These are phyloP conservation scores for Ramularia endophylla DNA, from an alignment of 2,329 filamentous ascomycete genomes.

Conservation along the genomic window DNA sequence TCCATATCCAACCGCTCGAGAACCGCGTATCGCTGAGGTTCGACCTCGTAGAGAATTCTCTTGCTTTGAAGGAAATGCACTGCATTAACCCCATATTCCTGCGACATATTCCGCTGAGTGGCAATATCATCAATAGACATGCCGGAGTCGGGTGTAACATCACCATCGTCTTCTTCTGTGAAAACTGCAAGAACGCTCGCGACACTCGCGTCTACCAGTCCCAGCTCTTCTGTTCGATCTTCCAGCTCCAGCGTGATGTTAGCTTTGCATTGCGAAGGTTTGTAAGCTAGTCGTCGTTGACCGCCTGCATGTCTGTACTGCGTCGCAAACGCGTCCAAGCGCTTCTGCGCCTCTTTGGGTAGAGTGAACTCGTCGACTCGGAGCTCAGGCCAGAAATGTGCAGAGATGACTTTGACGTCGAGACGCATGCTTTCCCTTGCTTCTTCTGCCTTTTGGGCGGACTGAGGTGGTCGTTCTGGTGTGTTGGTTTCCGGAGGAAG, in stretches of 20 bases:
- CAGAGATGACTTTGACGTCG: conserved; percentile 68
- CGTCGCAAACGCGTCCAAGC: conserved; percentile 65
- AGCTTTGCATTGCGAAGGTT: conserved; percentile 71
- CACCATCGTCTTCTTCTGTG: conserved; percentile 25
- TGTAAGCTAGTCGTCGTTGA: conserved; percentile 81
- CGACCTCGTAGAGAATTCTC: conserved; percentile 55
- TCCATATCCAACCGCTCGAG: conserved; percentile 54
- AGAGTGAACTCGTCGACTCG: conserved; percentile 63
- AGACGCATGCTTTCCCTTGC: conserved; percentile 8
- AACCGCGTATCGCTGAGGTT: conserved; percentile 55
- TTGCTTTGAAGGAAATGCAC: conserved; percentile 67
- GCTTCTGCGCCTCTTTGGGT: conserved; percentile 50
- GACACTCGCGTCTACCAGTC: conserved; percentile 76
- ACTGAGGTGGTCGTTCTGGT: conserved; percentile 2
- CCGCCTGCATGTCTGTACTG: conserved; percentile 77
- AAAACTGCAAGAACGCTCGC: conserved; percentile 86
- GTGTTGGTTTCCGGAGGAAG: conserved; percentile 14
- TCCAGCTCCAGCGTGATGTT: conserved; percentile 71
- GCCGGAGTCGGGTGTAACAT: conserved; percentile 1
- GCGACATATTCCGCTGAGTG: conserved; percentile 61
- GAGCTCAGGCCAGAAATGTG: conserved; percentile 87
- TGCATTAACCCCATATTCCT: conserved; percentile 61
- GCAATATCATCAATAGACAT: conserved; percentile 43
- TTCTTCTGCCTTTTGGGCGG: background rate
- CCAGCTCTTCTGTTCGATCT: conserved; percentile 65